Evolutionary conservation across 1,284 basidiomycete species (phyloP), one percentile per base, ranked within the genome.

Genomic region (Pterula multifida): DNA sequence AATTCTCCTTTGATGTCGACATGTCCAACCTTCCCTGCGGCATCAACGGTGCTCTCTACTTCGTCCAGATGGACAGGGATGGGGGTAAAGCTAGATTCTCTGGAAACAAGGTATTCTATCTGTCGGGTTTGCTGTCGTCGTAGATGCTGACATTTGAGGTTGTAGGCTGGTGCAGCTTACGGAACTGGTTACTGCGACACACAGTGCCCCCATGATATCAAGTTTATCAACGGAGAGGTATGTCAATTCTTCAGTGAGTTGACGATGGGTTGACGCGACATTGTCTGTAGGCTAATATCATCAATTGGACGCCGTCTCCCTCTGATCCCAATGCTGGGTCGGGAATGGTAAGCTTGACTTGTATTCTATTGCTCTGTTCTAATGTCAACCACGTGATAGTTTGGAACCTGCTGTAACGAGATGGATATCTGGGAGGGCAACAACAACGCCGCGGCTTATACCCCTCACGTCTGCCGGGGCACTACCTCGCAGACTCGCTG

Each of bases 151-250:
- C 59, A 52, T 66, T 62, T 59, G 55, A 6, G 6, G 6, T 32
- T 22, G 21, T 42, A 42, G 39, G 75, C 74, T 48, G 75, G 74
- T 52, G 71, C 73, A 53, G 68, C 69, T 59, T 76, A 70, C 61
- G 74, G 73, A 53, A 73, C 72, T 42, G 73, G 73, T 15, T 75
- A 76, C 63, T 76, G 73, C 57, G 73, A 76, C 59, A 65, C 73
- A 15, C 72, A 75, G 61, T 76, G 74, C 64, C 72, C 73, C 12
- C 65, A 64, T 19, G 73, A 75, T 55, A 65, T 74, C 61, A 75
- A 75, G 61, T 75, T 75, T 63, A 73, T 76, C 60, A 68, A 71
- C 61, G 75, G 75, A 50, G 56, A 64, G 67, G 74, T 73, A 55
- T 54, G 64, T 56, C n/a, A n/a, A 35, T 6, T 42, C 39, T 42